A percentile compares a stretch with the other conserved stretches of the same genome.
These are phyloP conservation scores for Ziziphus jujuba DNA, from an alignment of 306 rosid species.

Conservation along the genomic window DNA sequence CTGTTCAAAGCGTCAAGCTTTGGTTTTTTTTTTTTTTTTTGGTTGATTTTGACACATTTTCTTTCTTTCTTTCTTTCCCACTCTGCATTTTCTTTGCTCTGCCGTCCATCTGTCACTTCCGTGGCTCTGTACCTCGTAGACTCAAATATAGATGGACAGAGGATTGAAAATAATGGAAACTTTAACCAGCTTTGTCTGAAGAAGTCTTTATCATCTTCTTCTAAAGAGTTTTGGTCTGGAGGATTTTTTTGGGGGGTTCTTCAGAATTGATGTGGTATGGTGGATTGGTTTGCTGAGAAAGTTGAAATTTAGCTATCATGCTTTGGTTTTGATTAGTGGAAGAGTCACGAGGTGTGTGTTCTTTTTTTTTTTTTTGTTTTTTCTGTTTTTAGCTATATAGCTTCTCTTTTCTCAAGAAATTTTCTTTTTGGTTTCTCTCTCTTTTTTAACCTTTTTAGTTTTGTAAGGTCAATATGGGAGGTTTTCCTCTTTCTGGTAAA, in stretches of 20 bases:
- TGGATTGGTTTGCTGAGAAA: not conserved
- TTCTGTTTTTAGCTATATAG: too few species aligned
- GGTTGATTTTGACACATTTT: conserved; percentile 1
- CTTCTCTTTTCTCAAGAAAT: not conserved
- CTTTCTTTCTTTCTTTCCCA: too few species aligned
- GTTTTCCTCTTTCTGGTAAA: not conserved
- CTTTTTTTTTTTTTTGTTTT: conserved; percentile 6
- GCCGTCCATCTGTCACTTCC: too few species aligned
- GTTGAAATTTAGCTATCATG: not conserved
- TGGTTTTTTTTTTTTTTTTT: too few species aligned
- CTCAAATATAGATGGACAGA: too few species aligned
- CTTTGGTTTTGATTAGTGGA: conserved; percentile 8
- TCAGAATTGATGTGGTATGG: not conserved
- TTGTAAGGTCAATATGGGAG: not conserved
- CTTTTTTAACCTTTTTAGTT: not conserved
- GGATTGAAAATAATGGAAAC: not conserved
- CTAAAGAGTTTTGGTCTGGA: not conserved
- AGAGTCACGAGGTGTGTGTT: conserved; percentile 8
- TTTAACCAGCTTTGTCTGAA: not conserved
- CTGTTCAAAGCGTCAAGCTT: not conserved
- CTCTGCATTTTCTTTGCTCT: not conserved
- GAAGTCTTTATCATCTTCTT: not conserved
- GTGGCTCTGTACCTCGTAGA: too few species aligned
- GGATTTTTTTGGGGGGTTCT: not conserved
- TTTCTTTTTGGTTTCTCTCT: not conserved